Evolutionary conservation across 805 yeast species (phyloP), one percentile per base, ranked within the genome.

Genomic region (Cyberlindnera mrakii): DNA sequence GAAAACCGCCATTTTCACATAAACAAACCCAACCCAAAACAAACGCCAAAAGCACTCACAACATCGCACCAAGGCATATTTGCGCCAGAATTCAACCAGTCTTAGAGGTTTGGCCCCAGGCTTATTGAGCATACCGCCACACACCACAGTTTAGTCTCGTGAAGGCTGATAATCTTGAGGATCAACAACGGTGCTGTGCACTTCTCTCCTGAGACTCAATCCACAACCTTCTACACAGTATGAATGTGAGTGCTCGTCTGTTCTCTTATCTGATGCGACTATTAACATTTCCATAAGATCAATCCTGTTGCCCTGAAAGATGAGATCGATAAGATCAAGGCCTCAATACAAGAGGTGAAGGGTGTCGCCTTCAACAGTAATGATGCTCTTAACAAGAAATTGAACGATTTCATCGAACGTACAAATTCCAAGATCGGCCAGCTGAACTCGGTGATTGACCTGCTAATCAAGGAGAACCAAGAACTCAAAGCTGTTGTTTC

Each of bases 401-500:
- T 58, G 16, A 51, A 45, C 17, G 58, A 55, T 10, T 46, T 43
- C 41, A 47, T 55, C 31, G 59, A 57, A 17, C 46, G 55, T 14
- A 49, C 48, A 9, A 54, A 46, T 37, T 35, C 54, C 17, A 52
- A 50, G 41, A 34, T 56, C 17, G 46, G 42, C n/a, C 54, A 55
- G 34, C 30, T 58, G 25, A 48, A 42, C 35, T 43, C 54, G 6
- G 49, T 56, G 13, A 46, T 55, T 13, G 60, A 58, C 15, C 35
- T 46, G 3, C 49, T 58, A 20, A 47, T 55, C 25, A 56, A 57
- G 41, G 62, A 58, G 23, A 58, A 58, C 42, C 56, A 50, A 40
- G 58, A 56, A 29, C 41, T 58, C 37, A 58, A 55, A 33, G 44
- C 43, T 4, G 33, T 50, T 10, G 36, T 58, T 5, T 35, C 52